phyloP scores from a whole-genome alignment of 495 filamentous ascomycete species.

The Lasiosphaeris hirsuta region DNA sequence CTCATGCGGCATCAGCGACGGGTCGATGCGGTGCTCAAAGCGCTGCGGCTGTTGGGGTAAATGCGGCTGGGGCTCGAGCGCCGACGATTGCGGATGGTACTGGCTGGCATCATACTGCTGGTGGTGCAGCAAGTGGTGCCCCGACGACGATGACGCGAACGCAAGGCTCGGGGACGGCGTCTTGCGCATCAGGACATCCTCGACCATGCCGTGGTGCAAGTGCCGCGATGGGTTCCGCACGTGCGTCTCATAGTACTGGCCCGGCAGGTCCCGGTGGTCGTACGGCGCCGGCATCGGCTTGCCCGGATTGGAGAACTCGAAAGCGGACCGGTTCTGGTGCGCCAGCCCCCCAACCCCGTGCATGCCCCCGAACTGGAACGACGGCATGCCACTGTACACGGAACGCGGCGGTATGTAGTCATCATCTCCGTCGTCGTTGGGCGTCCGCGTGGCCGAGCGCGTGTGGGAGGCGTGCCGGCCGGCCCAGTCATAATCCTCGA shows the following conservation, averaged over 20 bases:
- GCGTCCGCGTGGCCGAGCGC: constrained; percentile 28
- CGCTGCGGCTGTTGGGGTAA: constrained; percentile 8
- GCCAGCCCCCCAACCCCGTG: constrained; percentile 22
- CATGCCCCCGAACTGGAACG: constrained; percentile 26
- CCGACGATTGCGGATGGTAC: constrained; percentile 17
- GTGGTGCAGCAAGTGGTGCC: constrained; percentile 11
- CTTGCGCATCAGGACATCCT: constrained; percentile 51
- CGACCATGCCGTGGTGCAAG: constrained; percentile 40
- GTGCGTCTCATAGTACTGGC: constrained; percentile 62
- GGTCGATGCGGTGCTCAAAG: constrained; percentile 31
- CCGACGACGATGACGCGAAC: constrained; percentile 19
- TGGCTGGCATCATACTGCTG: constrained; percentile 20
- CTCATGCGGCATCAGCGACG: constrained; percentile 21
- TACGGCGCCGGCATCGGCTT: constrained; percentile 54
- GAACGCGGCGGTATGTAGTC: constrained; percentile 34
- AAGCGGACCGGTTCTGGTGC: constrained; percentile 52
- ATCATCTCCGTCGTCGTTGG: constrained; percentile 30
- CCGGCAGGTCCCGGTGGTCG: constrained; percentile 47
- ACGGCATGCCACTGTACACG: constrained; percentile 24
- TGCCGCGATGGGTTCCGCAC: constrained; percentile 40
- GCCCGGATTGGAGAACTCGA: constrained; percentile 60
- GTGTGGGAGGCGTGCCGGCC: constrained; percentile 22
- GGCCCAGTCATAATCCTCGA: constrained; percentile 38
- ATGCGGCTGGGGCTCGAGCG: constrained; percentile 4
- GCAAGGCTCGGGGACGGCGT: constrained; percentile 39